A percentile compares a stretch with the other conserved stretches of the same genome.
phyloP scores from a whole-genome alignment of 371 early-diverging fungal species.

The Nematocida minor region DNA sequence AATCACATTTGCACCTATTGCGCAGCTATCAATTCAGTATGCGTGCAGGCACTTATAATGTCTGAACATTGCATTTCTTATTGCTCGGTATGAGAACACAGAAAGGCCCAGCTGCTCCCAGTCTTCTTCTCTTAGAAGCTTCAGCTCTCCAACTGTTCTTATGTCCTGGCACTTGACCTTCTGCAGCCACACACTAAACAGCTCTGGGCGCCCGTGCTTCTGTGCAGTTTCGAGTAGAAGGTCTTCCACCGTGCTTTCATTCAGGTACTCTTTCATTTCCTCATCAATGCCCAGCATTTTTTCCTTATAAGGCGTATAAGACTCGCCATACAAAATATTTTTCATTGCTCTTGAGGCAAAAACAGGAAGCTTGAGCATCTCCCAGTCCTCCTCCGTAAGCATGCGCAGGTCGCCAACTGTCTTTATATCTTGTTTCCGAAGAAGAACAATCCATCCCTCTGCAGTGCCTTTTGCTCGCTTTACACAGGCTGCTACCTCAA shows the following conservation, averaged over 20 bases:
- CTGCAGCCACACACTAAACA: constrained; percentile 57
- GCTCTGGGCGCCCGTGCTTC: constrained; percentile 48
- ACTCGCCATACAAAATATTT: constrained; percentile 62
- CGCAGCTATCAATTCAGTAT: not conserved
- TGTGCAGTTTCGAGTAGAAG: constrained; percentile 54
- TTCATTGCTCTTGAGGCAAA: constrained; percentile 76
- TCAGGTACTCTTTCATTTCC: constrained; percentile 55
- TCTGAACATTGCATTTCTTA: constrained; percentile 62
- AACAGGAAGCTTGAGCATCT: constrained; percentile 70
- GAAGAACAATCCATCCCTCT: constrained; percentile 66
- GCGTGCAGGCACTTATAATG: constrained; percentile 19
- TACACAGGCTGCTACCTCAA: constrained; percentile 55
- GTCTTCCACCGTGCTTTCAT: constrained; percentile 54
- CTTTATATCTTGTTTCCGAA: constrained; percentile 75
- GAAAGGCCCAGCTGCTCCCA: constrained; percentile 63
- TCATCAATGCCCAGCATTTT: constrained; percentile 56
- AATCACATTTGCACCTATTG: not conserved
- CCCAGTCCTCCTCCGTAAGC: constrained; percentile 64
- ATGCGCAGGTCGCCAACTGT: constrained; percentile 72
- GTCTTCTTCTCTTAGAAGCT: constrained; percentile 60
- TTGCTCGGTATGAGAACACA: constrained; percentile 60
- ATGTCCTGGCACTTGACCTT: constrained; percentile 63
- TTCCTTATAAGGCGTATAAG: constrained; percentile 68
- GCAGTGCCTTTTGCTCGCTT: constrained; percentile 58
- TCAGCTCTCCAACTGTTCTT: constrained; percentile 63